phyloP scores from a whole-genome alignment of 495 filamentous ascomycete genomes.

The Penicillium turbatum region DNA sequence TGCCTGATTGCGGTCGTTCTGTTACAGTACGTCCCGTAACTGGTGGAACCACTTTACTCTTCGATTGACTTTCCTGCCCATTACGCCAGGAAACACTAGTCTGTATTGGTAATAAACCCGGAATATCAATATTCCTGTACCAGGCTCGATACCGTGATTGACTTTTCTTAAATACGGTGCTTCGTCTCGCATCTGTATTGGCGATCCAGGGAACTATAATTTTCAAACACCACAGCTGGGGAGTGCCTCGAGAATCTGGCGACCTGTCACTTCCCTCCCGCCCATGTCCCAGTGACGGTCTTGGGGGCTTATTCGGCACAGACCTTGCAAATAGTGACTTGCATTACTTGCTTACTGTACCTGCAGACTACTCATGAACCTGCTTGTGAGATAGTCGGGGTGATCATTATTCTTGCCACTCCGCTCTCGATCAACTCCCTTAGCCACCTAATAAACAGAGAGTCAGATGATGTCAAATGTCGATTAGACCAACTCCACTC shows the following conservation, averaged over 20 bases:
- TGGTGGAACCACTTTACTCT: neutral
- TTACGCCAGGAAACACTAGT: neutral
- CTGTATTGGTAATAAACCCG: neutral
- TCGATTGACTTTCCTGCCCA: too few species aligned
- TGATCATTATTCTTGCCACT: slow-evolving; percentile 22
- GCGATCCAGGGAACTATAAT: neutral
- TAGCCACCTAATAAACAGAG: slow-evolving; percentile 7
- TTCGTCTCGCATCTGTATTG: neutral
- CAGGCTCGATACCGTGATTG: neutral
- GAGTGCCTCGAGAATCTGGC: slow-evolving; percentile 15
- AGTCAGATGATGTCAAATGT: slow-evolving; percentile 4
- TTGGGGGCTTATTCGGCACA: slow-evolving; percentile 11
- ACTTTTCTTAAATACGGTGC: neutral
- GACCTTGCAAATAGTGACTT: slow-evolving; percentile 17
- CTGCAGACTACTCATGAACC: slow-evolving; percentile 18
- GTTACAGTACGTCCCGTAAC: slow-evolving; percentile 4
- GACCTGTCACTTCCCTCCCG: slow-evolving; percentile 10
- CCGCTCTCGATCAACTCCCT: slow-evolving; percentile 19
- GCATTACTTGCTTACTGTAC: slow-evolving; percentile 13
- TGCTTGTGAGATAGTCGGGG: slow-evolving; percentile 22
- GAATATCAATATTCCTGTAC: neutral
- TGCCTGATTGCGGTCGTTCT: too few species aligned
- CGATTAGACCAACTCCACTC: slow-evolving; percentile 18
- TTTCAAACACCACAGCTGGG: slow-evolving; percentile 8
- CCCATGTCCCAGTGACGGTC: slow-evolving; percentile 15